phyloP scores from a whole-genome alignment of 768 basidiomycete species.

The Tylopilus vinaceipallidus region DNA sequence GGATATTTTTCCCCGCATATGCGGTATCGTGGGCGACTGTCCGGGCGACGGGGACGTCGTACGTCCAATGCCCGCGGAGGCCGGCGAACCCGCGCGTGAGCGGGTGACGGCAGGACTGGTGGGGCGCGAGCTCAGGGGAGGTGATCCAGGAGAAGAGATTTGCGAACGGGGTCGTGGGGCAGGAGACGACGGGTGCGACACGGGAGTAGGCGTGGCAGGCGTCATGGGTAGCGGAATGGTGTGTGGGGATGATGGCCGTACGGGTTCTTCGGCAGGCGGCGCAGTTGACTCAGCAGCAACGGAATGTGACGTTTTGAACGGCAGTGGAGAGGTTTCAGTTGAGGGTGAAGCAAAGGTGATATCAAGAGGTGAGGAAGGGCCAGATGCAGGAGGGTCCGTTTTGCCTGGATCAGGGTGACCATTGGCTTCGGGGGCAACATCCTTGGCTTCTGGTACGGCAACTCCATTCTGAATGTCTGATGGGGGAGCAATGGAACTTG shows the following conservation, averaged over 20 bases:
- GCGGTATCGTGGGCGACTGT: not conserved
- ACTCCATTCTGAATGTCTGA: not conserved
- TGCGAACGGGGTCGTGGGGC: slow-evolving; percentile 35
- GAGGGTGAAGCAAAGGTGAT: slow-evolving; percentile 18
- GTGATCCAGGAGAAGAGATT: slow-evolving; percentile 22
- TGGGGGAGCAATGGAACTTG: slow-evolving; percentile 2
- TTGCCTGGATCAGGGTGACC: slow-evolving; percentile 9
- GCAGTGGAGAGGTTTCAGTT: not conserved
- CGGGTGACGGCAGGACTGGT: slow-evolving; percentile 21
- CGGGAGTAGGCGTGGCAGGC: slow-evolving; percentile 27
- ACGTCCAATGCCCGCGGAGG: slow-evolving; percentile 7
- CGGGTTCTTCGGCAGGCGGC: slow-evolving; percentile 2
- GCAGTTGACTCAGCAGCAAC: slow-evolving; percentile 8
- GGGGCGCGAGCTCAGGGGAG: slow-evolving; percentile 34
- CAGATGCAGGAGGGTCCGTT: slow-evolving; percentile 6
- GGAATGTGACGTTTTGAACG: not conserved
- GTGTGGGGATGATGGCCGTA: slow-evolving; percentile 19
- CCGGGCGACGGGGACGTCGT: slow-evolving; percentile 14
- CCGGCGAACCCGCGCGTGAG: slow-evolving; percentile 28
- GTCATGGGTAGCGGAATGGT: slow-evolving; percentile 24
- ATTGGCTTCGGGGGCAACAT: slow-evolving; percentile 2
- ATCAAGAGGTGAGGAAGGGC: slow-evolving; percentile 20
- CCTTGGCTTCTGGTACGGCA: not conserved
- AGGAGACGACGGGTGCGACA: slow-evolving; percentile 20
- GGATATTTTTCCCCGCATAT: slow-evolving; percentile 17